phyloP scores from a whole-genome alignment of 2,329 filamentous ascomycete species.

The Sclerotinia spermophila region DNA sequence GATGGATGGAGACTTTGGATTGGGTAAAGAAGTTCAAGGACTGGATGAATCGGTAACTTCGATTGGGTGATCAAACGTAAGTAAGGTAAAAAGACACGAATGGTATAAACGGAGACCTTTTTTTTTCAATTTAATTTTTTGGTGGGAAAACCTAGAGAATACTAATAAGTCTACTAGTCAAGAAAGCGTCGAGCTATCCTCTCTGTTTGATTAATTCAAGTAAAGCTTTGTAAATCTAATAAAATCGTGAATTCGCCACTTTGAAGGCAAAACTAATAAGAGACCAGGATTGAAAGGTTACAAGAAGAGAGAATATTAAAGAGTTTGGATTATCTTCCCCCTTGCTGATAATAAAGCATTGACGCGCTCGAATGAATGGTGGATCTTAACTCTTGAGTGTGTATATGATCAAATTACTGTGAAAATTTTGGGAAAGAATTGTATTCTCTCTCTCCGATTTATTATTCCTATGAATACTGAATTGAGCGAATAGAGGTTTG shows the following conservation, averaged over 20 bases:
- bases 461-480: not conserved
- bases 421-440: not conserved
- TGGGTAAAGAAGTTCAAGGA: constrained; percentile 1
- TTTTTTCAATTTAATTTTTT: not conserved
- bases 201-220: too few species aligned
- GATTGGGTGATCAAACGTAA: constrained; percentile 11
- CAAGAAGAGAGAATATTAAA: not conserved
- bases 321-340: not conserved
- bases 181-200: not conserved
- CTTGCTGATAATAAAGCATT: not conserved
- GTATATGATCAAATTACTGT: too few species aligned
- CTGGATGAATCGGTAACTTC: constrained; percentile 13
- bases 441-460: not conserved
- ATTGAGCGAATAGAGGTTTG: not conserved
- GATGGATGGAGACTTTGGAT: not conserved
- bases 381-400: not conserved
- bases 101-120: not conserved
- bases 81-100: not conserved
- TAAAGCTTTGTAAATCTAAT: not conserved
- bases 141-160: not conserved
- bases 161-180: too few species aligned
- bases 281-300: not conserved
- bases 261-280: not conserved
- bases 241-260: not conserved
- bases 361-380: not conserved